Evolutionary conservation across 805 yeast species (phyloP).

Genomic region (Candida peoriensis): DNA sequence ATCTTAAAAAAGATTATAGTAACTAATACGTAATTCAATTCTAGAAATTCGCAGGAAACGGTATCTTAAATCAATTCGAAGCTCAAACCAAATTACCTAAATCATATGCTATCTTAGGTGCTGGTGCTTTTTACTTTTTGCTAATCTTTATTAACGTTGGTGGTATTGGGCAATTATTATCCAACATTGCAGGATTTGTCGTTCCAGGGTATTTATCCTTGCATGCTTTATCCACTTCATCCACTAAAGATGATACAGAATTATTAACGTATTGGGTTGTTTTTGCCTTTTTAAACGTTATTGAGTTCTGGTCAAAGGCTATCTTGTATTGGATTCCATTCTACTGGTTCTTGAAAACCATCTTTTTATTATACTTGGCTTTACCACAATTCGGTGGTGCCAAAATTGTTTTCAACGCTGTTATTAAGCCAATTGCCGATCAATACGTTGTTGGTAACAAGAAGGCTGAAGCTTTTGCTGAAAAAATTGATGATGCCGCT

Average conservation of each 20-base stretch:
- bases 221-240: slow-evolving; percentile 69
- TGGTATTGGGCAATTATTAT: slow-evolving; percentile 89
- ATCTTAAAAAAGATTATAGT: too few species aligned
- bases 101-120: slow-evolving; percentile 74
- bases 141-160: slow-evolving; percentile 86
- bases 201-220: slow-evolving; percentile 88
- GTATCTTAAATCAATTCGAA: slow-evolving; percentile 22
- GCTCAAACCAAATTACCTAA: slow-evolving; percentile 51
- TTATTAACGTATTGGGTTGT: slow-evolving; percentile 97
- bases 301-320: slow-evolving; percentile 95
- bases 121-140: slow-evolving; percentile 61
- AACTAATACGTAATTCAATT: too few species aligned
- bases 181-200: slow-evolving; percentile 88
- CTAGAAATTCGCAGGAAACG: slow-evolving; percentile 18
- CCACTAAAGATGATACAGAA: slow-evolving; percentile 75
- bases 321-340: slow-evolving; percentile 95
- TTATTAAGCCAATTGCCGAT: slow-evolving; percentile 63
- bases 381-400: slow-evolving; percentile 91
- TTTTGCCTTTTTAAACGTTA: slow-evolving; percentile 83
- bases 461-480: slow-evolving; percentile 23
- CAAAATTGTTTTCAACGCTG: slow-evolving; percentile 52
- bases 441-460: slow-evolving; percentile 26
- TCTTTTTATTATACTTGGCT: slow-evolving; percentile 81
- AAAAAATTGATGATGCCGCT: slow-evolving; percentile 29
- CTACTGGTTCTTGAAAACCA: slow-evolving; percentile 90